These are phyloP conservation scores for Suillus brevipes DNA, from an alignment of 768 basidiomycete genomes.

Conservation along the genomic window DNA sequence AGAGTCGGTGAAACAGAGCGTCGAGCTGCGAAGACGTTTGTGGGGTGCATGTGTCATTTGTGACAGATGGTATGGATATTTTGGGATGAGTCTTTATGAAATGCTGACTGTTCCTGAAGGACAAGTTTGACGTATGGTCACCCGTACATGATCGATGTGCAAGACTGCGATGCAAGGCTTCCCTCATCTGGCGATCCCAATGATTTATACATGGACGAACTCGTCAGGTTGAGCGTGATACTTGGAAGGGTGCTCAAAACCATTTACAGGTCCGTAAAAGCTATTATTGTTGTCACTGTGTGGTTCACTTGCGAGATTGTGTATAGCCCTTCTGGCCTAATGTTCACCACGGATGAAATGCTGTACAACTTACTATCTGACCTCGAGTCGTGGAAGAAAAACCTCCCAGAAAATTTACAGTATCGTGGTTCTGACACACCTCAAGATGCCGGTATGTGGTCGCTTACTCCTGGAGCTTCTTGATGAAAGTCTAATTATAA, in stretches of 20 bases:
- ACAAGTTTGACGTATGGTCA: constrained; percentile 87
- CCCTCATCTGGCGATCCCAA: constrained; percentile 84
- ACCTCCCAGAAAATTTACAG: constrained; percentile 74
- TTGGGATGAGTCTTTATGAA: constrained; percentile 3
- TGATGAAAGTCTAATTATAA: constrained; percentile 10
- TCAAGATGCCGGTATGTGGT: constrained; percentile 61
- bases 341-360: constrained; percentile 80
- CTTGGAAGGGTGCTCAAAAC: constrained; percentile 91
- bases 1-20: constrained; percentile 78
- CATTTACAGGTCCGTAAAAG: constrained; percentile 72
- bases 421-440: constrained; percentile 73
- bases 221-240: constrained; percentile 88
- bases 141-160: constrained; percentile 94
- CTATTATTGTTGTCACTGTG: constrained; percentile 3
- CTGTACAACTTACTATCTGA: constrained; percentile 63
- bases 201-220: constrained; percentile 84
- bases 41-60: constrained; percentile 96
- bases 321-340: constrained; percentile 80
- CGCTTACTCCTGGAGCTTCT: neutral
- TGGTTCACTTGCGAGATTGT: constrained; percentile 9
- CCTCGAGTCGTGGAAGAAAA: constrained; percentile 74
- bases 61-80: constrained; percentile 75
- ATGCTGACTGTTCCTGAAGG: constrained; percentile 43
- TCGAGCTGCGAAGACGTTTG: constrained; percentile 85
- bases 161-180: constrained; percentile 93